Evolutionary conservation across 257 asterid species (phyloP), one percentile per base, ranked within the genome.

Genomic region (Plantago major): DNA sequence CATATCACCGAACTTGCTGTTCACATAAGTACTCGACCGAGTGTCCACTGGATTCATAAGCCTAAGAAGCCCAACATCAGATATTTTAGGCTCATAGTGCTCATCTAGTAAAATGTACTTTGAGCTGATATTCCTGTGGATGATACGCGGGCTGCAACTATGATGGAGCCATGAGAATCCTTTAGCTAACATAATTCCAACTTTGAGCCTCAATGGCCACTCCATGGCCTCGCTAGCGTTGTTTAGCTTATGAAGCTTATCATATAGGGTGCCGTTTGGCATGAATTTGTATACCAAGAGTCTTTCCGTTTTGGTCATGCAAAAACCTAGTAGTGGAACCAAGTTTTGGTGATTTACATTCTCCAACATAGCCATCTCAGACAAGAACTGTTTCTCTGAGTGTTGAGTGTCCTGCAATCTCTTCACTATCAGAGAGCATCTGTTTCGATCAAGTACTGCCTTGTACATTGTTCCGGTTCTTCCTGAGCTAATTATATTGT

Each of bases 131-230:
- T 52, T 52, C 19, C 42, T n/a, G 3, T 52, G 58, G 58, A 52
- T 52, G 11, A 26, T 52, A 26, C 59, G 53, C 59, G 12, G 66
- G 50, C 9, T 72, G 76, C 48, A 71, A 66, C 5, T 64, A 7
- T 62, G 63, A 55, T 74, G 76, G 15, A 74, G 74, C 76, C 74
- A 75, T 13, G 76, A 62, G 16, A 70, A 45, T 22, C 76, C 76
- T 57, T 57, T 49, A 18, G 80, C 80, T 49, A 66, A 16, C 1
- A 68, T 67, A 11, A 52, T 55, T 7, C 75, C 78, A 28, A 73
- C 53, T 55, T 56, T 72, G 38, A 67, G 57, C 53, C 76, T 73
- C 37, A 6, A 28, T 10, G 66, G 60, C 67, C 67, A 52, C 15
- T n/a, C 55, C 60, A 57, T 13, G 8, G 57, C 49, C 17, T 61